Evolutionary conservation across 345 rosid species (phyloP), one percentile per base, ranked within the genome.

Genomic region (Viola odorata): DNA sequence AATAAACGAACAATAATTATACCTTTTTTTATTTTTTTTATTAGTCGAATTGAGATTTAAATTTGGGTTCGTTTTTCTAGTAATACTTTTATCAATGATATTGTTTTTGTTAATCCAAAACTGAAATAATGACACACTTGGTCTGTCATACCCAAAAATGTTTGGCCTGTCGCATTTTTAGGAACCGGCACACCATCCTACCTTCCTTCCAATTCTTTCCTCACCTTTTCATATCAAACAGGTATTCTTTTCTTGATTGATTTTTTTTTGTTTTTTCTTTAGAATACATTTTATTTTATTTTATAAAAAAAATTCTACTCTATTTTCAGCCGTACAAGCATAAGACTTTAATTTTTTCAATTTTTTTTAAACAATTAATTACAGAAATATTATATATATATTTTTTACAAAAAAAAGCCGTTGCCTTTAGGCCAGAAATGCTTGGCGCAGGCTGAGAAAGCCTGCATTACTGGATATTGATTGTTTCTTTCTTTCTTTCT

Each of bases 61-160:
- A n/a, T n/a, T n/a, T n/a, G n/a, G n/a, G n/a, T n/a, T n/a, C n/a
- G n/a, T n/a, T n/a, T n/a, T n/a, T n/a, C n/a, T n/a, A n/a, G n/a
- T n/a, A n/a, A n/a, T n/a, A n/a, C n/a, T n/a, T n/a, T n/a, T n/a
- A n/a, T n/a, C n/a, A n/a, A n/a, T n/a, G n/a, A n/a, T n/a, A n/a
- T n/a, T n/a, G n/a, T n/a, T n/a, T n/a, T n/a, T n/a, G n/a, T n/a
- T n/a, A n/a, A n/a, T n/a, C n/a, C n/a, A n/a, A n/a, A n/a, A n/a
- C n/a, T n/a, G n/a, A n/a, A n/a, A n/a, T n/a, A n/a, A n/a, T n/a
- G n/a, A n/a, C n/a, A n/a, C n/a, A n/a, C n/a, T n/a, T n/a, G n/a
- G n/a, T n/a, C 58, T 65, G 61, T 65, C 60, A 45, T 37, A 37
- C 68, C 39, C 36, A 48, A 50, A 65, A 56, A 39, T 57, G 41